Base-by-base conservation (phyloP, 179 eudicot genomes). In the Silene coronaria region DNA sequence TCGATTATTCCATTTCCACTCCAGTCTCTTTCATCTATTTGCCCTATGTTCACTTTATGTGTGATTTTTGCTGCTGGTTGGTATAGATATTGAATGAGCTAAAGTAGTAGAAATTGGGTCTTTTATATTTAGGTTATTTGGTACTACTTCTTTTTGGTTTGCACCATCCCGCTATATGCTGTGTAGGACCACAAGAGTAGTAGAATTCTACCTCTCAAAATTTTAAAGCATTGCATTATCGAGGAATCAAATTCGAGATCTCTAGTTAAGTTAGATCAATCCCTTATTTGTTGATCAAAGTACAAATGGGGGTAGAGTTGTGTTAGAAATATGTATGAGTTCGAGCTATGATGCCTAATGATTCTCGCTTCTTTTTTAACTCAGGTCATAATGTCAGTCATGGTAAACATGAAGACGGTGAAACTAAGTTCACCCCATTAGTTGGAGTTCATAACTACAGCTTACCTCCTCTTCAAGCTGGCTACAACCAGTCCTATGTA, bases 401-500 rank as follows among this genome's bases (percentile, higher is more conserved):
- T 42, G 79, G 63, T 34, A 88, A 79, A 74, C 82, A 66, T 51
- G 81, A 67, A 67, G 84, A 71, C 53, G 77, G 73, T 38, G 76
- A 77, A 55, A 71, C 65, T 60, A 86, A 83, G 81, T 80, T 80
- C 69, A 53, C 75, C 67, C 67, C 81, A 68, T 57, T 80, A 62
- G 74, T 79, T 78, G 84, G 80, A 79, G 84, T 79, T 79, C 83
- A 81, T 17, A 75, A 81, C 69, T 82, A 75, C 69, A 57, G 68
- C 74, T 69, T 75, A 34, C 82, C 81, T 78, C 80, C 76, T 76
- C 70, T 83, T 45, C 89, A 85, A 76, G 70, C 82, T 72, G 89
- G 86, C 51, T 82, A 61, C 26, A 83, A 57, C 77, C 87, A 82
- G 73, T 72, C 88, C 60, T 57, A 64, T 70, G 97, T 90, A 83